phyloP scores from a whole-genome alignment of 202 grass and related monocot genomes.

The Cymbopogon flexuosus region DNA sequence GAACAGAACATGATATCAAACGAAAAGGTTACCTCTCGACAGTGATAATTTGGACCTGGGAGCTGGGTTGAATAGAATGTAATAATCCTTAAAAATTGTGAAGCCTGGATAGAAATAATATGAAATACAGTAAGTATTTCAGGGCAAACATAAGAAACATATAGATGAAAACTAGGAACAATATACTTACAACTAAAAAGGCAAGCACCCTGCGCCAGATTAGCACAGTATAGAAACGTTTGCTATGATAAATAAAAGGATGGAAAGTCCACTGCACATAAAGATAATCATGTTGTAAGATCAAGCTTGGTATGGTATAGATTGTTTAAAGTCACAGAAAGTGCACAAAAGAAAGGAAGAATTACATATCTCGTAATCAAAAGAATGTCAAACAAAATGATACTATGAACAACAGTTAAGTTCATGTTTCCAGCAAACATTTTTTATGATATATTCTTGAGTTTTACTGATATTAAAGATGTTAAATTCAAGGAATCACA shows the following conservation, averaged over 20 bases:
- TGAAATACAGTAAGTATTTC: background rate
- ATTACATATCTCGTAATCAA: background rate
- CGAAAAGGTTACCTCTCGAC: constrained; percentile 72
- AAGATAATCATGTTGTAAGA: constrained; percentile 17
- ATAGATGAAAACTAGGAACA: constrained; percentile 1
- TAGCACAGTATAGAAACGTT: constrained; percentile 78
- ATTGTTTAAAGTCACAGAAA: background rate
- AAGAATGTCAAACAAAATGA: background rate
- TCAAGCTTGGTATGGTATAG: background rate
- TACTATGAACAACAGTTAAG: background rate
- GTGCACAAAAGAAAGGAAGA: constrained; percentile 2
- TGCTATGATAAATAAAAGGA: constrained; percentile 86
- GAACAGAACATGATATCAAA: background rate
- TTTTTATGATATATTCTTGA: background rate
- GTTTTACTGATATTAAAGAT: background rate
- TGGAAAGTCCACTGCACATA: constrained; percentile 86
- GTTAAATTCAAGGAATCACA: constrained; percentile 10
- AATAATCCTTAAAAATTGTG: constrained; percentile 87
- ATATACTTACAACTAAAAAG: constrained; percentile 78
- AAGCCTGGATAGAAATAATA: constrained; percentile 51
- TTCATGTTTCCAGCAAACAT: background rate
- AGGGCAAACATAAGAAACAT: background rate
- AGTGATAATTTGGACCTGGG: constrained; percentile 93
- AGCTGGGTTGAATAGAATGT: constrained; percentile 98
- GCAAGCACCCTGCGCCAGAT: constrained; percentile 80